A percentile compares a stretch with the other conserved stretches of the same genome.
Conservation (phyloP, 2,329 filamentous ascomycete species). For the Lasiodiplodia citricola region DNA sequence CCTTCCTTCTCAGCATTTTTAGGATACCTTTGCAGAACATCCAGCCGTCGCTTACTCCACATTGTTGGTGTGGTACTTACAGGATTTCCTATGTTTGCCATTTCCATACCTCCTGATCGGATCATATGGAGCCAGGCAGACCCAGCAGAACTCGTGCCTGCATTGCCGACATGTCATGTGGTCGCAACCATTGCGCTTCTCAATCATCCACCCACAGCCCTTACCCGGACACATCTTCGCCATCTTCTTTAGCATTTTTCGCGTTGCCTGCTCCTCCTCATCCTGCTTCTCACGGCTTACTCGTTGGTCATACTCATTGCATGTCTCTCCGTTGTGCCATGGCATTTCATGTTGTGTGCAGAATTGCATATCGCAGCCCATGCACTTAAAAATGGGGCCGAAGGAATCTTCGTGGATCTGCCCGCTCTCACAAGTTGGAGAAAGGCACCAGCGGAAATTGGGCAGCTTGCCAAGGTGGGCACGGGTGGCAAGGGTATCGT, state of each 20-base stretch:
- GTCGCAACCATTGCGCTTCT: slow-evolving; percentile 50
- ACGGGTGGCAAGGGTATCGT: slow-evolving; percentile 53
- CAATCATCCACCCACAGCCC: slow-evolving; percentile 45
- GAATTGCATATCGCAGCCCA: slow-evolving; percentile 41
- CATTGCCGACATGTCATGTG: slow-evolving; percentile 48
- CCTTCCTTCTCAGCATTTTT: not conserved
- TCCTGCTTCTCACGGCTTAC: slow-evolving; percentile 35
- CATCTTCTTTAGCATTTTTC: slow-evolving; percentile 37
- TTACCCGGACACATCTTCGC: slow-evolving; percentile 46
- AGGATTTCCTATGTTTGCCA: slow-evolving; percentile 31
- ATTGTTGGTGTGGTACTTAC: slow-evolving; percentile 28
- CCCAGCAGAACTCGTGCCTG: slow-evolving; percentile 48
- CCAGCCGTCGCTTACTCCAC: not conserved
- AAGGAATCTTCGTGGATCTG: slow-evolving; percentile 56
- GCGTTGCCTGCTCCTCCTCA: slow-evolving; percentile 38
- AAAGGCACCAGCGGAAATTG: slow-evolving; percentile 61
- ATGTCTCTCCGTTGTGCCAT: slow-evolving; percentile 50
- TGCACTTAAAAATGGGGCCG: slow-evolving; percentile 50
- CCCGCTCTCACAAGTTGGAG: slow-evolving; percentile 56
- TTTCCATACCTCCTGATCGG: slow-evolving; percentile 33
- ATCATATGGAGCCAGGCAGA: slow-evolving; percentile 40
- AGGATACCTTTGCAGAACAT: too few species aligned
- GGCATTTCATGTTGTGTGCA: slow-evolving; percentile 42
- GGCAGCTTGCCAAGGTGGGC: slow-evolving; percentile 50
- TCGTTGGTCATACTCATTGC: slow-evolving; percentile 46